These are phyloP conservation scores for Phytophthora ohioensis DNA, from an alignment of 352 stramenopile genomes.

Conservation along the genomic window DNA sequence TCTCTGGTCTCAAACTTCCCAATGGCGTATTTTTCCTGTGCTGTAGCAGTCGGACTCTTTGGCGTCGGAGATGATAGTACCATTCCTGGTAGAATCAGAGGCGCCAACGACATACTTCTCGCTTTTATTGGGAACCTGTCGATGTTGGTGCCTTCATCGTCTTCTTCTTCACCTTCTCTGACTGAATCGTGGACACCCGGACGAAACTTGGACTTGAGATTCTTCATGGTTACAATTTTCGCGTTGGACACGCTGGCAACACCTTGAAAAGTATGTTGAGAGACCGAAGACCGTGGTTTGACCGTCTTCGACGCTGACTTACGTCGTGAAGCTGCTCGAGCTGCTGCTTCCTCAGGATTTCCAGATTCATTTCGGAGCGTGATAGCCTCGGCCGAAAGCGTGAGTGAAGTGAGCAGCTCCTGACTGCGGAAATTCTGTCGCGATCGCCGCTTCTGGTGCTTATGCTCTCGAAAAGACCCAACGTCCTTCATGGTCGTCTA, in stretches of 20 bases:
- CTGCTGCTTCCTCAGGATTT: slow-evolving; percentile 27
- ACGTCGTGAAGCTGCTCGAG: slow-evolving; percentile 15
- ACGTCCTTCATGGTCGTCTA: slow-evolving; percentile 23
- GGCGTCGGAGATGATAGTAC: background rate
- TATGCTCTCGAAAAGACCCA: slow-evolving; percentile 7
- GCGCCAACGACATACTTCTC: slow-evolving; percentile 18
- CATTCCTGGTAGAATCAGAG: slow-evolving; percentile 16
- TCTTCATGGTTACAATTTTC: slow-evolving; percentile 44
- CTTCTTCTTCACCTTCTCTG: slow-evolving; percentile 5
- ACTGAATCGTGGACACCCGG: slow-evolving; percentile 18
- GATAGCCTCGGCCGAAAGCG: slow-evolving; percentile 45
- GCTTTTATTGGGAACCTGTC: slow-evolving; percentile 5
- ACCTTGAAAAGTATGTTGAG: background rate
- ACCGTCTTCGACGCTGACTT: background rate
- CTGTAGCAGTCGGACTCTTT: background rate
- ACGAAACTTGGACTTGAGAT: slow-evolving; percentile 34
- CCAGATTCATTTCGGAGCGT: slow-evolving; percentile 30
- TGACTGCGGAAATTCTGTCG: slow-evolving; percentile 41
- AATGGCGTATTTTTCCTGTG: slow-evolving; percentile 42
- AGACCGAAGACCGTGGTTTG: background rate
- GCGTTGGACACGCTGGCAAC: slow-evolving; percentile 33
- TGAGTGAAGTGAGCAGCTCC: slow-evolving; percentile 42
- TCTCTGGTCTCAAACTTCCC: slow-evolving; percentile 65
- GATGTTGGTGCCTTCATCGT: slow-evolving; percentile 5
- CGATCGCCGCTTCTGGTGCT: slow-evolving; percentile 18